phyloP scores from a whole-genome alignment of 371 early-diverging fungal genomes.

The Lichtheimia corymbifera region DNA sequence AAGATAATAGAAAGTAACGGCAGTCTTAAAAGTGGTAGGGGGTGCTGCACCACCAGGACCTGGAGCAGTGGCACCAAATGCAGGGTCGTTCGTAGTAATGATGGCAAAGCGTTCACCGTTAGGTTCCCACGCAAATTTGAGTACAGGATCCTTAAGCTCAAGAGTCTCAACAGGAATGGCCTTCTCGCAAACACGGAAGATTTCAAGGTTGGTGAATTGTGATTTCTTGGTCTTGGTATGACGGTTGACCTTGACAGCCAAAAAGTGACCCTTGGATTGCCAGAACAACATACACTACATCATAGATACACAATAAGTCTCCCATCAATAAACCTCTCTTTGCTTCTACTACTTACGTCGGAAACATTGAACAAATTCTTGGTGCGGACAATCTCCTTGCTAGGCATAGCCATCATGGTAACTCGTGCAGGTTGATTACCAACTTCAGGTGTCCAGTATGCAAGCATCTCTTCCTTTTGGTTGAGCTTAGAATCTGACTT shows the following conservation, averaged over 20 bases:
- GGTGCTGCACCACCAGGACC: conserved; percentile 52
- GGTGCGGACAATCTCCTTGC: conserved; percentile 84
- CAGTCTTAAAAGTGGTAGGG: conserved; percentile 66
- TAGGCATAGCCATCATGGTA: conserved; percentile 83
- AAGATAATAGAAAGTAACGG: conserved; percentile 83
- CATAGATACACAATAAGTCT: background rate
- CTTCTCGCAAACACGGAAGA: conserved; percentile 91
- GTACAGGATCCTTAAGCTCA: conserved; percentile 84
- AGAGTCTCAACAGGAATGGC: conserved; percentile 94
- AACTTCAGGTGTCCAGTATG: conserved; percentile 95
- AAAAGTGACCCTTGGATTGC: conserved; percentile 89
- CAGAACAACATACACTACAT: conserved; percentile 83
- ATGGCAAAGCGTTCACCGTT: conserved; percentile 82
- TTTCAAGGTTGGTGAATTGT: conserved; percentile 87
- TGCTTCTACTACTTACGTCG: conserved; percentile 43
- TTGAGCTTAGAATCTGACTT: conserved; percentile 45
- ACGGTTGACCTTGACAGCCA: conserved; percentile 92
- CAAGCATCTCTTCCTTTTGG: conserved; percentile 74
- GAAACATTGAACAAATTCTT: conserved; percentile 96
- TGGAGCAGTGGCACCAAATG: conserved; percentile 45
- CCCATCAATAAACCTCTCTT: background rate
- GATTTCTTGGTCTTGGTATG: conserved; percentile 92
- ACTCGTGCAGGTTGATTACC: conserved; percentile 97
- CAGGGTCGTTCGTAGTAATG: conserved; percentile 76
- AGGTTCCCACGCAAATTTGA: conserved; percentile 95